Evolutionary conservation across 495 filamentous ascomycete species (phyloP), one percentile per base, ranked within the genome.

Genomic region (Chaetomium tenue): DNA sequence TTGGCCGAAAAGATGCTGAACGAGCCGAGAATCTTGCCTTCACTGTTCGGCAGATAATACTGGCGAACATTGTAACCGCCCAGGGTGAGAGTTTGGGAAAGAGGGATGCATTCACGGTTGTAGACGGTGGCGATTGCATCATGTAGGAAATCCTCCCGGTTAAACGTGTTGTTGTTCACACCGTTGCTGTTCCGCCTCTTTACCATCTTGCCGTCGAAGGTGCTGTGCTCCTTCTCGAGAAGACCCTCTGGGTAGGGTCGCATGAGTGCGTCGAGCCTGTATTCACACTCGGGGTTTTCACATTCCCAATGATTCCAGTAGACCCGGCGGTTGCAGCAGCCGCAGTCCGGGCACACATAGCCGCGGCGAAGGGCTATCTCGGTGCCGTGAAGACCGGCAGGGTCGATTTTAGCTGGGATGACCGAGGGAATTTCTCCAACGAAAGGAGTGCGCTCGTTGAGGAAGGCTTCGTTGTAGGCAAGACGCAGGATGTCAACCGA

Each of bases 341-440:
- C 74, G 67, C 92, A 96, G n/a, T 73, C 61, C 0, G 86, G 87
- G 65, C 92, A 96, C 0, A 90, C 87, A 58, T 94, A 86, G 0
- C 91, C 92, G 3, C 61, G 61, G 11, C 74, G 77, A 52, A 71
- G 76, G 8, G 42, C 7, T 25, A 61, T 51, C 46, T 83, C 81
- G 2, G 74, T 77, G 0, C 79, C 80, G 28, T 73, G 71, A 0
- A 46, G 20, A 0, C 59, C 59, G 5, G 62, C 15, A 1, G 59
- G 30, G 1, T 46, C 18, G 5, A 80, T 50, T 0, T 71, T 42
- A 0, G n/a, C n/a, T n/a, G 85, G 79, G 2, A 70, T 55, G 3
- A 87, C 66, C 0, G 78, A 64, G 40, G 26, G 72, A 16, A 60
- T 13, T 0, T 22, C 15, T 18, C 58, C 60, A 0, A 1, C 22